phyloP scores from a whole-genome alignment of 1,139 yeast genomes.

The Geotrichum bryndzae region DNA sequence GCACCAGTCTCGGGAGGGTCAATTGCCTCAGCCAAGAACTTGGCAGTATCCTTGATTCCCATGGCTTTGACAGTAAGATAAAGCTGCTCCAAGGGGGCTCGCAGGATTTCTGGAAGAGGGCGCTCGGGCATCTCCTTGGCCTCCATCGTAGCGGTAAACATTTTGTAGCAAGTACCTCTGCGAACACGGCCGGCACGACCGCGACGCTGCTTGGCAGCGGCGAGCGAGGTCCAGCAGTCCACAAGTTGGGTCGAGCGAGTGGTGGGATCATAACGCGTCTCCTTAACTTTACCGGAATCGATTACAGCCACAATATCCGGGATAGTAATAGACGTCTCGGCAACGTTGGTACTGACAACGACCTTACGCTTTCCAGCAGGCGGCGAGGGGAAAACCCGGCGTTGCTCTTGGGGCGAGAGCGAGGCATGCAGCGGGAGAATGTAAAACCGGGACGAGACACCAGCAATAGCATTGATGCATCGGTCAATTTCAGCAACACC shows the following conservation, averaged over 20 bases:
- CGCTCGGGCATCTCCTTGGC: constrained; percentile 52
- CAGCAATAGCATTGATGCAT: constrained; percentile 38
- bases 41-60: constrained; percentile 69
- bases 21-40: constrained; percentile 65
- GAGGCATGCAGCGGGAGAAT: constrained; percentile 83
- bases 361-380: constrained; percentile 59
- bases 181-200: constrained; percentile 98
- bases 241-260: constrained; percentile 64
- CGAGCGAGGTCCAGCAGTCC: constrained; percentile 84
- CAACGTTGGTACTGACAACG: constrained; percentile 78
- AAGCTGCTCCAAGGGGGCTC: constrained; percentile 77
- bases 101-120: constrained; percentile 82
- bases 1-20: constrained; percentile 70
- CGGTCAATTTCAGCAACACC: constrained; percentile 84
- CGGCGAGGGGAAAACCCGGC: constrained; percentile 55
- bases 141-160: constrained; percentile 63
- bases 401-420: constrained; percentile 74
- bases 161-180: constrained; percentile 72
- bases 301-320: constrained; percentile 92
- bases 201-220: constrained; percentile 87
- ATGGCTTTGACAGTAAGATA: constrained; percentile 80
- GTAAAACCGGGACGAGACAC: constrained; percentile 28
- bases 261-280: constrained; percentile 60
- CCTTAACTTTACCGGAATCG: constrained; percentile 82
- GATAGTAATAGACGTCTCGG: constrained; percentile 85